These are phyloP conservation scores for Sporothrix pseudoabietina DNA, from an alignment of 2,329 filamentous ascomycete genomes.

Conservation along the genomic window DNA sequence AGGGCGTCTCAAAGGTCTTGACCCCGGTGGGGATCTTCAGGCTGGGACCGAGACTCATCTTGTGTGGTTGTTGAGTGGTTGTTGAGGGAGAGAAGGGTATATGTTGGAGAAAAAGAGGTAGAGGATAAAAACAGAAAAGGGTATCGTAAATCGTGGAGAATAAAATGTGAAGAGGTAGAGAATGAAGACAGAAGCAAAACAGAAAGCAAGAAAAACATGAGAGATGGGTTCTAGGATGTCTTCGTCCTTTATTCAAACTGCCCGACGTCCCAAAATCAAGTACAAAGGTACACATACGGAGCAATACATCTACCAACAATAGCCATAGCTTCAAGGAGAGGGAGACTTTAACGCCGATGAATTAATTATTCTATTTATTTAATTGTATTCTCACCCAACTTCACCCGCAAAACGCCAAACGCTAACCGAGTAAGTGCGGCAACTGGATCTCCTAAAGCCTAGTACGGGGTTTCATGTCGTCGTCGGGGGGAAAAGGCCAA, in stretches of 20 bases:
- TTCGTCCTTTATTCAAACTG: slow-evolving; percentile 13
- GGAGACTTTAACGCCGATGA: slow-evolving; percentile 8
- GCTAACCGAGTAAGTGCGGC: slow-evolving; percentile 10
- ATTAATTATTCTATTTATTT: not conserved
- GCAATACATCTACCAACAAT: not conserved
- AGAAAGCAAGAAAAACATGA: not conserved
- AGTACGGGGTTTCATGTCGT: not conserved
- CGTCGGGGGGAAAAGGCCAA: not conserved
- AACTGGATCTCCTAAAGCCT: slow-evolving; percentile 12
- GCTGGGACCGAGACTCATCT: slow-evolving; percentile 37
- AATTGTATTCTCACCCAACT: not conserved
- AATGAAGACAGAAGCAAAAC: not conserved
- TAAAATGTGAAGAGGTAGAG: not conserved
- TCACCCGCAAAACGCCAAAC: slow-evolving; percentile 16
- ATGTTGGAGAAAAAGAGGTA: not conserved
- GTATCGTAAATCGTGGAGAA: slow-evolving; percentile 1
- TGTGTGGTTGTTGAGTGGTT: slow-evolving; percentile 33
- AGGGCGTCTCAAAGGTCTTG: slow-evolving; percentile 36
- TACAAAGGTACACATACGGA: not conserved
- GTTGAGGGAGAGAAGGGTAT: not conserved
- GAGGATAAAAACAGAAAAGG: not conserved
- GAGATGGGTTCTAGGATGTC: not conserved
- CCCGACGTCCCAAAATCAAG: not conserved
- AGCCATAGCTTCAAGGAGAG: not conserved
- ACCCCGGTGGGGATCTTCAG: slow-evolving; percentile 32